phyloP scores from a whole-genome alignment of 176 grass and related monocot genomes.

The Echinochloa phyllopogon region DNA sequence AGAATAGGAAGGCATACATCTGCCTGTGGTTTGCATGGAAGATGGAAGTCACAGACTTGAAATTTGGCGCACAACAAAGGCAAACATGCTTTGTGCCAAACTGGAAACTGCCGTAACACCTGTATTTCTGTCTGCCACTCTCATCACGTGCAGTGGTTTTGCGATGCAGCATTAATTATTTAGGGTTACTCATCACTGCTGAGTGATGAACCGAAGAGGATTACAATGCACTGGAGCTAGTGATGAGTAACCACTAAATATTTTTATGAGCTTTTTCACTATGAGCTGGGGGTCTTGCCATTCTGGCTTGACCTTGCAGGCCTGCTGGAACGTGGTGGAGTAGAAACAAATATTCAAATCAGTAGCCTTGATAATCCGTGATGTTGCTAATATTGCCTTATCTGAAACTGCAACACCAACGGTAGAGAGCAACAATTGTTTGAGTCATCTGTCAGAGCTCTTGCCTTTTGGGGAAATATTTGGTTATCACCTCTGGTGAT shows the following conservation, averaged over 20 bases:
- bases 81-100: background rate
- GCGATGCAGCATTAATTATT: background rate
- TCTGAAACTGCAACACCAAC: background rate
- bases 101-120: background rate
- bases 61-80: background rate
- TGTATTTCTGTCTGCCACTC: background rate
- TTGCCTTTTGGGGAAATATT: background rate
- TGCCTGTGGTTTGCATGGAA: background rate
- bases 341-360: conserved; percentile 19
- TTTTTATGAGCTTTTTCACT: conserved; percentile 11
- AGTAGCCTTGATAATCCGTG: background rate
- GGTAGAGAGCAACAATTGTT: background rate
- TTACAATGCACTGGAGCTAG: conserved; percentile 6
- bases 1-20: background rate
- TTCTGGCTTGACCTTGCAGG: background rate
- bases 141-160: background rate
- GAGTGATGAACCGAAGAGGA: background rate
- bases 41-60: background rate
- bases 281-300: background rate
- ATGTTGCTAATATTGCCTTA: background rate
- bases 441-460: background rate
- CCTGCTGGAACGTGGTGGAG: background rate
- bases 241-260: conserved; percentile 1
- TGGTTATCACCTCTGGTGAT: background rate
- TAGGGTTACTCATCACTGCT: background rate